Evolutionary conservation across 208 protist species (phyloP), one percentile per base, ranked within the genome.

Genomic region (Trypanosoma mega): DNA sequence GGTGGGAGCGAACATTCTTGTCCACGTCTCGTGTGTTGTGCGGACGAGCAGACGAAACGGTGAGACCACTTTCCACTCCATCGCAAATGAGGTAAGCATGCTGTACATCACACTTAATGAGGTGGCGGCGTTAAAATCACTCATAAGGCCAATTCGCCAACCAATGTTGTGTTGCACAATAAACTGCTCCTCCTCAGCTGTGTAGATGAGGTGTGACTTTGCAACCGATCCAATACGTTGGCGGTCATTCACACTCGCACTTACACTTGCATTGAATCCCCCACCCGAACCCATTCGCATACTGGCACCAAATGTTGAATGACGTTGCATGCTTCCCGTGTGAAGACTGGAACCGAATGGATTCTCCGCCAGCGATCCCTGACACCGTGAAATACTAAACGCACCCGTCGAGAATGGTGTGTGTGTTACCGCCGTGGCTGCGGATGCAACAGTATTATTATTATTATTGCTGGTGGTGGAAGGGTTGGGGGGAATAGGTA

Each of bases 101-200:
- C 48, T 26, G 61, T 96, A 96, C n/a, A 94, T 68, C 11, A 63
- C 57, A 43, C 46, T 47, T 24, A 93, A 56, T 29, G 74, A 73
- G 16, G 31, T 59, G 47, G 80, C 75, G 0, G 78, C 74, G 4
- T 76, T 78, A 45, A 72, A 69, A 66, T 94, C 87, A 33, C 85
- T 90, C 90, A 96, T 96, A 36, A 96, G 54, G 7, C 90, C 90
- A n/a, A 96, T 62, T 20, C 90, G 84, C 90, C 90, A 96, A 29
- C 90, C 90, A 23, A 65, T 72, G 66, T 92, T 92, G 66, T 93
- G 74, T 47, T 74, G 65, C 21, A 90, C 75, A 41, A 93, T 76
- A 63, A 93, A 93, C 52, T 87, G 66, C 47, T 90, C 75, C 56
- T 93, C 90, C 34, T 89, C 80, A 1, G 55, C 69, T 33, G 80